Percentiles rank a stretch among this genome's conserved stretches.
Evolutionary conservation across 176 grass and related monocot species (phyloP).

Genomic region (Carex pumila): DNA sequence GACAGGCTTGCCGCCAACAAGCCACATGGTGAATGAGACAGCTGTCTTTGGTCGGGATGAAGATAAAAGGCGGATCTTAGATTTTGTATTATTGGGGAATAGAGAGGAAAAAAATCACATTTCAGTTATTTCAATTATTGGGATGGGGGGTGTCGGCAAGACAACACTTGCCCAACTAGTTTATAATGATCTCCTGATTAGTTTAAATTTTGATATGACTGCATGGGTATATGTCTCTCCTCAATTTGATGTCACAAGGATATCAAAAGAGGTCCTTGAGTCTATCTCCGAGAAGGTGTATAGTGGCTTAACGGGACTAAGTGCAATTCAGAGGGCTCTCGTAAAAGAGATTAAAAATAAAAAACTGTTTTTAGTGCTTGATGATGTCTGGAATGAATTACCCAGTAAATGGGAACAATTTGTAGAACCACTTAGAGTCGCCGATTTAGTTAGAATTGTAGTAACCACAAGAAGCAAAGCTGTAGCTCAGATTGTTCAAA

Average conservation of each 20-base stretch:
- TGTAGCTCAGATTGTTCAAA: conserved; percentile 24
- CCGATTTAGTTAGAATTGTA: conserved; percentile 12
- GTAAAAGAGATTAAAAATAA: background rate
- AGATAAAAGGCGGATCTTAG: conserved; percentile 25
- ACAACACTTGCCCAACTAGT: conserved; percentile 42
- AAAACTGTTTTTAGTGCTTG: conserved; percentile 36
- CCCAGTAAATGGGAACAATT: conserved; percentile 23
- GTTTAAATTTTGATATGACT: background rate
- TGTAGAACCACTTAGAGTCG: background rate
- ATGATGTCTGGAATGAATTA: conserved; percentile 37
- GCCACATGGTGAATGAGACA: conserved; percentile 28
- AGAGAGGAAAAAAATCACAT: background rate
- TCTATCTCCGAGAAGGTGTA: background rate
- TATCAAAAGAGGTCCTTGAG: conserved; percentile 10
- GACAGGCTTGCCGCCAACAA: background rate
- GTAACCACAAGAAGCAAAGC: conserved; percentile 31
- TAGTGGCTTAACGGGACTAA: background rate
- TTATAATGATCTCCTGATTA: conserved; percentile 22
- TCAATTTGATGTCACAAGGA: conserved; percentile 25
- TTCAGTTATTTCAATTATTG: conserved; percentile 32
- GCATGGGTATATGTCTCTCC: conserved; percentile 37
- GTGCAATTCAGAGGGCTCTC: background rate
- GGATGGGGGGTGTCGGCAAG: conserved; percentile 46
- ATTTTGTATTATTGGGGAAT: background rate
- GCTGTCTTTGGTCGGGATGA: conserved; percentile 23